A percentile compares a stretch with the other conserved stretches of the same genome.
These are phyloP conservation scores for Cornus florida DNA, from an alignment of 148 eudicot species.

Conservation along the genomic window DNA sequence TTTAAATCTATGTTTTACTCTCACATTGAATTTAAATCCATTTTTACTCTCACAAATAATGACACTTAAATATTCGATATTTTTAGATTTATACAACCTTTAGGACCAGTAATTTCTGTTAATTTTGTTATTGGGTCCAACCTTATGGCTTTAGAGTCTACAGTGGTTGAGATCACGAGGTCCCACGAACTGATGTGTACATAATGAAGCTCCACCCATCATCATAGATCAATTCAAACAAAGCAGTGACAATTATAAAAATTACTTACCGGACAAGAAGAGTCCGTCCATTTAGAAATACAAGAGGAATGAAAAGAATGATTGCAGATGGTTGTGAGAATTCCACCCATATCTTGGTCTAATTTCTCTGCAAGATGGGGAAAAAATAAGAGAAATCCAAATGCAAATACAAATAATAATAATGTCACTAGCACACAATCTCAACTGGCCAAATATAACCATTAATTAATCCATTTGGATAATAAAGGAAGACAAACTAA, in stretches of 20 bases:
- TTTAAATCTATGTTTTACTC: too few relatives aligned
- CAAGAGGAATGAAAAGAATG: constrained; percentile 98
- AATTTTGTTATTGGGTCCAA: too few relatives aligned
- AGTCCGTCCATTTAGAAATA: constrained; percentile 96
- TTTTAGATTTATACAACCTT: too few relatives aligned
- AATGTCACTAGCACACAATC: not conserved
- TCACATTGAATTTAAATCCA: too few relatives aligned
- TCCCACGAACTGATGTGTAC: too few relatives aligned
- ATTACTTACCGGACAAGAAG: constrained; percentile 88
- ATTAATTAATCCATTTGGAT: not conserved
- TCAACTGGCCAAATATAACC: not conserved
- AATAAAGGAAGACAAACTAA: not conserved
- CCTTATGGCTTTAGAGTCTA: too few relatives aligned
- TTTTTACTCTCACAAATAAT: too few relatives aligned
- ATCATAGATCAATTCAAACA: not conserved
- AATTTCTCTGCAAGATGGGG: constrained; percentile 60
- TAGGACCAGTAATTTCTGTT: too few relatives aligned
- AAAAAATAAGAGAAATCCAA: constrained; percentile 8
- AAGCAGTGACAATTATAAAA: not conserved
- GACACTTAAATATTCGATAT: too few relatives aligned
- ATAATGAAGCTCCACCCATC: not conserved
- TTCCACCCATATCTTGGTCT: constrained; percentile 88
- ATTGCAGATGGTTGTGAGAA: constrained; percentile 91
- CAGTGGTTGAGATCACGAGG: too few relatives aligned
- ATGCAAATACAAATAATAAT: not conserved